Percentiles rank a stretch among this genome's conserved stretches.
phyloP scores from a whole-genome alignment of 148 eudicot genomes.

The Camellia japonica region DNA sequence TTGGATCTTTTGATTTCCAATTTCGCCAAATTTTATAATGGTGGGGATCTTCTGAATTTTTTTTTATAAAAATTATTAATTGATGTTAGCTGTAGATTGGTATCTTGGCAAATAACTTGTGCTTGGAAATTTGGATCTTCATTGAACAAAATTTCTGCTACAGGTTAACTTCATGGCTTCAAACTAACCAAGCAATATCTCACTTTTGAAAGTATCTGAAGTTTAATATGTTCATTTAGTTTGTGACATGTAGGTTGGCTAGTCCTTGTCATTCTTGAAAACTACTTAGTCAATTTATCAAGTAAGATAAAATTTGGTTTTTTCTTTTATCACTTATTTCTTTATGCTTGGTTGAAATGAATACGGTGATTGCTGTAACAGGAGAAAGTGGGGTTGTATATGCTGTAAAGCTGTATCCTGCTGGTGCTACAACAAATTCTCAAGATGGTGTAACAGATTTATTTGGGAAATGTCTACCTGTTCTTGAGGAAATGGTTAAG shows the following conservation, averaged over 20 bases:
- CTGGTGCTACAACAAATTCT: slow-evolving; percentile 99
- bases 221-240: neutral
- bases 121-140: neutral
- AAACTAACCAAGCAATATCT: neutral
- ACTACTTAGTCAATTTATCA: neutral
- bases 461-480: slow-evolving; percentile 86
- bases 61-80: no score
- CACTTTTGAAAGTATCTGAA: neutral
- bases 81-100: neutral
- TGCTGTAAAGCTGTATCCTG: slow-evolving; percentile 92
- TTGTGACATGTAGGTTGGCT: neutral
- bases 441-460: slow-evolving; percentile 99
- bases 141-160: neutral
- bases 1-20: neutral
- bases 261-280: neutral
- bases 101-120: neutral
- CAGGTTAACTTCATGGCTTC: neutral
- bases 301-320: neutral
- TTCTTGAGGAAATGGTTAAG: slow-evolving; percentile 84
- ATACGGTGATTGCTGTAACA: slow-evolving; percentile 24
- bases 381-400: slow-evolving; percentile 83
- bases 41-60: neutral
- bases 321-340: slow-evolving; percentile 4
- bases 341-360: neutral
- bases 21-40: neutral